These are phyloP conservation scores for Phalaenopsis aphrodite DNA, from an alignment of 106 monocot species.

Conservation along the genomic window DNA sequence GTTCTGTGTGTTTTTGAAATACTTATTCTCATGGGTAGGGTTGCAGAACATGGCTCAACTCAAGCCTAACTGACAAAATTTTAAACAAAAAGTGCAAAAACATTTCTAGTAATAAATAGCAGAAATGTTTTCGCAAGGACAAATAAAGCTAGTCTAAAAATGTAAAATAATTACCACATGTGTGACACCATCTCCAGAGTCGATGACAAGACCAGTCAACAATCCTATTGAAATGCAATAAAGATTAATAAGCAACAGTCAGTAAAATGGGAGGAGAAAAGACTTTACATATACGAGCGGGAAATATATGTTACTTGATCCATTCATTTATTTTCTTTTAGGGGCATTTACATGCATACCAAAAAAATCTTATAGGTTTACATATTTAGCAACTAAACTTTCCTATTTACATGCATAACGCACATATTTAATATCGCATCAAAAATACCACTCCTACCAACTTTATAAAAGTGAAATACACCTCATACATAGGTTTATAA, in stretches of 20 bases:
- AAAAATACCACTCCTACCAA: too few relatives aligned
- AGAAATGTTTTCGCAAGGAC: neutral
- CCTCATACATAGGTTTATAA: too few relatives aligned
- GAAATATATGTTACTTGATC: neutral
- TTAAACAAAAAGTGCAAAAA: neutral
- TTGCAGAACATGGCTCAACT: neutral
- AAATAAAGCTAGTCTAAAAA: slow-evolving; percentile 1
- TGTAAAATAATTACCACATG: slow-evolving; percentile 75
- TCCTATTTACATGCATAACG: neutral
- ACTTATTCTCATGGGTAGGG: neutral
- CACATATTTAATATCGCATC: too few relatives aligned
- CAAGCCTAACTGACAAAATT: neutral
- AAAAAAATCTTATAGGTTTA: too few relatives aligned
- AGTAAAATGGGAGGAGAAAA: neutral
- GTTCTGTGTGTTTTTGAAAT: neutral
- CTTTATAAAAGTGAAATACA: too few relatives aligned
- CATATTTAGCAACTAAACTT: too few relatives aligned
- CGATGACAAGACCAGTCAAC: slow-evolving; percentile 94
- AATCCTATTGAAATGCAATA: slow-evolving; percentile 41
- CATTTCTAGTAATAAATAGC: neutral
- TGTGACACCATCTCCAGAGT: slow-evolving; percentile 97
- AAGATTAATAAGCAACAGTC: neutral
- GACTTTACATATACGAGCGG: neutral
- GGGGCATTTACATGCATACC: too few relatives aligned
- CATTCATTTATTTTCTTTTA: too few relatives aligned